phyloP scores from a whole-genome alignment of 2,329 filamentous ascomycete species.

The Ophiostoma ips region DNA sequence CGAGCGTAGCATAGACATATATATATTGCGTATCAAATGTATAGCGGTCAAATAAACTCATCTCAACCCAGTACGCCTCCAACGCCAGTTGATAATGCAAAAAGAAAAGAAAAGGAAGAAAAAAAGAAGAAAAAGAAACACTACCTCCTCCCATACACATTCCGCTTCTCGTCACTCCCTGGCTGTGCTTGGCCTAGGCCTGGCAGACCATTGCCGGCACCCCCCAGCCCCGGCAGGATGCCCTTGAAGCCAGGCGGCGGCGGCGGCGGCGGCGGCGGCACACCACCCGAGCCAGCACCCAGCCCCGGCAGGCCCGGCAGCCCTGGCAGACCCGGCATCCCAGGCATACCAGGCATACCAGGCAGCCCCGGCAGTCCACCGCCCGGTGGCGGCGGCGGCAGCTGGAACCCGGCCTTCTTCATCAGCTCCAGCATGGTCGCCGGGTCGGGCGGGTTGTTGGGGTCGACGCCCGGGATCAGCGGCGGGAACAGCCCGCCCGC shows the following conservation, averaged over 20 bases:
- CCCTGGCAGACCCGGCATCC: neutral
- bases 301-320: neutral
- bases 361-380: neutral
- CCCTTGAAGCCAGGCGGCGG: slow-evolving; percentile 19
- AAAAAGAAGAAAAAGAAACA: neutral
- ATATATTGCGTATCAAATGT: neutral
- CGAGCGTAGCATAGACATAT: neutral
- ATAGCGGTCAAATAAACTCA: neutral
- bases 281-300: neutral
- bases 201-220: slow-evolving; percentile 14
- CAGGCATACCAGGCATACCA: neutral
- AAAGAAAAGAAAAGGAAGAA: neutral
- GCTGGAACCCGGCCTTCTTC: slow-evolving; percentile 48
- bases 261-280: slow-evolving; percentile 26
- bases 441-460: slow-evolving; percentile 45
- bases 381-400: slow-evolving; percentile 33
- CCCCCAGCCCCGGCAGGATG: slow-evolving; percentile 18
- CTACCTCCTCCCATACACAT: neutral
- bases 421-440: slow-evolving; percentile 50
- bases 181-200: slow-evolving; percentile 20
- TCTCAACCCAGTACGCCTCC: no score
- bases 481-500: slow-evolving; percentile 18
- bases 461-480: slow-evolving; percentile 41
- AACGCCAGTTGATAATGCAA: neutral
- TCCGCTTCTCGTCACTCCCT: slow-evolving; percentile 26